Evolutionary conservation across 257 asterid genomes (phyloP).

Genomic region (Rehmannia glutinosa): DNA sequence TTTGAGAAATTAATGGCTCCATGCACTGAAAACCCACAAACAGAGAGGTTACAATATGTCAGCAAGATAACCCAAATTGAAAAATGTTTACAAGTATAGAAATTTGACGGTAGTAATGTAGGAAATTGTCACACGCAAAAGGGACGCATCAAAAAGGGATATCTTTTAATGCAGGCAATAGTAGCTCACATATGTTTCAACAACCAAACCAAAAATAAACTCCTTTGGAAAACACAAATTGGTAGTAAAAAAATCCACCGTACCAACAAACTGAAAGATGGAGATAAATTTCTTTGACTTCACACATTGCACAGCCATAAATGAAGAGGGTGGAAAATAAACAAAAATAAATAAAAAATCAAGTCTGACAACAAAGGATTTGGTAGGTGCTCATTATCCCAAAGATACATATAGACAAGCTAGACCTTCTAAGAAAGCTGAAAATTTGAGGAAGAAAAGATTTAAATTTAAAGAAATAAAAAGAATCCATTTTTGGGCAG

Average conservation of each 20-base stretch:
- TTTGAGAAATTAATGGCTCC: constrained; percentile 40
- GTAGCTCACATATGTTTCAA: constrained; percentile 31
- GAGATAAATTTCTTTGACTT: constrained; percentile 34
- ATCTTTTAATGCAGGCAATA: constrained; percentile 35
- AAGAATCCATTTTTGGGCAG: constrained; percentile 12
- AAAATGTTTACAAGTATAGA: constrained; percentile 29
- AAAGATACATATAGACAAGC: constrained; percentile 1
- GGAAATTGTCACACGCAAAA: constrained; percentile 54
- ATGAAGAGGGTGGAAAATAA: constrained; percentile 15
- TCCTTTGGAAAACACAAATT: background rate
- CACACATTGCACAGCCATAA: constrained; percentile 30
- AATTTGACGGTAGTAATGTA: constrained; percentile 35
- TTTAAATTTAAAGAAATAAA: background rate
- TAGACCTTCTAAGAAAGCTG: constrained; percentile 9
- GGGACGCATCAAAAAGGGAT: constrained; percentile 29
- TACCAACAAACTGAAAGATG: too few species aligned
- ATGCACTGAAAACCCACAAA: constrained; percentile 56
- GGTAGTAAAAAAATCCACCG: constrained; percentile 16
- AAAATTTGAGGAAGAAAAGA: background rate
- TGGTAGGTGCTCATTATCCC: background rate
- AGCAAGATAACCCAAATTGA: constrained; percentile 43
- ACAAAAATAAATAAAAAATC: background rate
- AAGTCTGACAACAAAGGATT: constrained; percentile 7
- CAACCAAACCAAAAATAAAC: constrained; percentile 45
- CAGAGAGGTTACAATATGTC: constrained; percentile 37